These are phyloP conservation scores for Saposhnikovia divaricata DNA, from an alignment of 129 eudicot genomes.

Conservation along the genomic window DNA sequence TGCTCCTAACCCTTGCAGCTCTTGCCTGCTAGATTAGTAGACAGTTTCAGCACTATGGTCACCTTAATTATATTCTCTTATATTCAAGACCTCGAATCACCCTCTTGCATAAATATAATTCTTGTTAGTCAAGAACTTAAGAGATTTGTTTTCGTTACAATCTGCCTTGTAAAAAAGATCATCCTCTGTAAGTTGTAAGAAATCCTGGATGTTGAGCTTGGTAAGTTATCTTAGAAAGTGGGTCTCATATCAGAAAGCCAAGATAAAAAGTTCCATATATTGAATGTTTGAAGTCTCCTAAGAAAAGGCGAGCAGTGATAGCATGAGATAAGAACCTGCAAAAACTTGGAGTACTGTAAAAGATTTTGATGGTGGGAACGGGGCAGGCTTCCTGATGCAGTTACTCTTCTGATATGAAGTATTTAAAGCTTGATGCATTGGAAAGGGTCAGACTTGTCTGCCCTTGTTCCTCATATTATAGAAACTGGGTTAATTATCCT, in stretches of 20 bases:
- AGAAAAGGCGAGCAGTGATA: neutral
- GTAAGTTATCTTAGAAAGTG: neutral
- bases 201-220: neutral
- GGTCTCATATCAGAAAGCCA: neutral
- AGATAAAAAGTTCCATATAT: neutral
- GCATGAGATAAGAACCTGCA: neutral
- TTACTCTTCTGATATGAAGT: neutral
- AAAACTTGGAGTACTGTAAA: neutral
- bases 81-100: neutral
- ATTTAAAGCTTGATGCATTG: neutral
- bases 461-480: neutral
- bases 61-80: neutral
- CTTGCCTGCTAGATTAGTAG: neutral
- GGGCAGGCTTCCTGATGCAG: neutral
- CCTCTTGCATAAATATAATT: neutral
- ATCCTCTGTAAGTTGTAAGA: neutral
- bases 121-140: neutral
- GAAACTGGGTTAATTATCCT: neutral
- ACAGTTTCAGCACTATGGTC: neutral
- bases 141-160: neutral
- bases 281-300: neutral
- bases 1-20: neutral
- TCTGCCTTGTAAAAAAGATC: neutral
- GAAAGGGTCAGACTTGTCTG: neutral
- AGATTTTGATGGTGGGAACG: neutral